phyloP scores from a whole-genome alignment of 2,329 filamentous ascomycete species.

The Penicillium corylophilum region DNA sequence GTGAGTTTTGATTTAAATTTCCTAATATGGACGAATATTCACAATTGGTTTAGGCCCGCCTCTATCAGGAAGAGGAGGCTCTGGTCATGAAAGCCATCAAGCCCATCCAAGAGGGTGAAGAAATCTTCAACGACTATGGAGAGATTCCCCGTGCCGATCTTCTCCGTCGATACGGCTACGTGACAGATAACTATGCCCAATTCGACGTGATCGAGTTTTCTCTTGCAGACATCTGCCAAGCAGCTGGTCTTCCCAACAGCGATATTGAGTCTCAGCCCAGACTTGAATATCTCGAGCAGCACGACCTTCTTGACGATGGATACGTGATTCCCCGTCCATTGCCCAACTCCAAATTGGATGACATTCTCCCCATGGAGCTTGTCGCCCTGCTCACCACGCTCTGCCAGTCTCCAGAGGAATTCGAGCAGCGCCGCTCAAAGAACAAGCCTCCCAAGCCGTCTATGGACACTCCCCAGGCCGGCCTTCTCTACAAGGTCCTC shows the following conservation, averaged over 20 bases:
- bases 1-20: slow-evolving; percentile 43
- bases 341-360: slow-evolving; percentile 26
- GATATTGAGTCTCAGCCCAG: slow-evolving; percentile 32
- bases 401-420: slow-evolving; percentile 31
- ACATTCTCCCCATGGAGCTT: slow-evolving; percentile 41
- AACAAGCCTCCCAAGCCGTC: slow-evolving; percentile 38
- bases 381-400: slow-evolving; percentile 40
- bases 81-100: slow-evolving; percentile 72
- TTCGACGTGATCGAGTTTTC: slow-evolving; percentile 83
- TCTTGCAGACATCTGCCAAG: slow-evolving; percentile 56
- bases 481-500: slow-evolving; percentile 36
- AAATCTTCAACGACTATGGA: slow-evolving; percentile 88
- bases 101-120: slow-evolving; percentile 66
- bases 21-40: background rate
- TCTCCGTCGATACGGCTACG: slow-evolving; percentile 80
- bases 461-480: slow-evolving; percentile 28
- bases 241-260: slow-evolving; percentile 33
- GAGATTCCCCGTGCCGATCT: slow-evolving; percentile 79
- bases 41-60: slow-evolving; percentile 47
- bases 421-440: slow-evolving; percentile 34
- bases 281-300: slow-evolving; percentile 60
- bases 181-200: slow-evolving; percentile 71
- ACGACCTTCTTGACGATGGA: slow-evolving; percentile 67
- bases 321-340: slow-evolving; percentile 59
- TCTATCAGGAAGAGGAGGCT: slow-evolving; percentile 58